phyloP scores from a whole-genome alignment of 2,329 filamentous ascomycete genomes.

The Colletotrichum sp. region DNA sequence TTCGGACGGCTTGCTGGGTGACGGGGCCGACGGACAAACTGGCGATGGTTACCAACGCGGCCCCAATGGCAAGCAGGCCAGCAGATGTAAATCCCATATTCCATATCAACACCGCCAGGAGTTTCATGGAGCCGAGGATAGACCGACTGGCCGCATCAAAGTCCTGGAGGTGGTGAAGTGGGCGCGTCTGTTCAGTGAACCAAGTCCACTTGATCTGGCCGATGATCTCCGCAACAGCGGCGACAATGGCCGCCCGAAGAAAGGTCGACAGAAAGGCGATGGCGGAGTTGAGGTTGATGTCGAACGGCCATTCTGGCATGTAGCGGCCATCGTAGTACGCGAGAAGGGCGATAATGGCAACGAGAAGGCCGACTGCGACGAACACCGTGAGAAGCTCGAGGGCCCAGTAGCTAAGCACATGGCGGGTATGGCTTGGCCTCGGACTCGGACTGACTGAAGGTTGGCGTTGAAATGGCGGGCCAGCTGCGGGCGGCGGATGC shows the following conservation, averaged over 20 bases:
- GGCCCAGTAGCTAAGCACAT: slow-evolving; percentile 3
- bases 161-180: slow-evolving; percentile 31
- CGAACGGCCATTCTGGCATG: slow-evolving; percentile 26
- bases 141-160: slow-evolving; percentile 35
- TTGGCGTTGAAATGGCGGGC: neutral
- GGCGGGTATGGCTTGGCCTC: neutral
- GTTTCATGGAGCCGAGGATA: slow-evolving; percentile 27
- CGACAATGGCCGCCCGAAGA: slow-evolving; percentile 27
- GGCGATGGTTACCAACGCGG: slow-evolving; percentile 28
- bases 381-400: slow-evolving; percentile 5
- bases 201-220: slow-evolving; percentile 36
- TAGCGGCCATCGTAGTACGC: slow-evolving; percentile 8
- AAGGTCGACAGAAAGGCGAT: slow-evolving; percentile 22
- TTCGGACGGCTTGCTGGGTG: slow-evolving; percentile 32
- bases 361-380: neutral
- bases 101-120: slow-evolving; percentile 20
- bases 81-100: slow-evolving; percentile 4
- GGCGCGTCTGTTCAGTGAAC: slow-evolving; percentile 29
- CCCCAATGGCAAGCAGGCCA: slow-evolving; percentile 21
- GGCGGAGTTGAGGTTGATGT: slow-evolving; percentile 26
- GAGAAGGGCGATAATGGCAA: slow-evolving; percentile 3
- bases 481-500: neutral
- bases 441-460: neutral
- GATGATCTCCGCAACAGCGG: slow-evolving; percentile 32
- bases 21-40: slow-evolving; percentile 33